A percentile compares a stretch with the other conserved stretches of the same genome.
Evolutionary conservation across 1,284 basidiomycete species (phyloP).

Genomic region (Malassezia japonica): DNA sequence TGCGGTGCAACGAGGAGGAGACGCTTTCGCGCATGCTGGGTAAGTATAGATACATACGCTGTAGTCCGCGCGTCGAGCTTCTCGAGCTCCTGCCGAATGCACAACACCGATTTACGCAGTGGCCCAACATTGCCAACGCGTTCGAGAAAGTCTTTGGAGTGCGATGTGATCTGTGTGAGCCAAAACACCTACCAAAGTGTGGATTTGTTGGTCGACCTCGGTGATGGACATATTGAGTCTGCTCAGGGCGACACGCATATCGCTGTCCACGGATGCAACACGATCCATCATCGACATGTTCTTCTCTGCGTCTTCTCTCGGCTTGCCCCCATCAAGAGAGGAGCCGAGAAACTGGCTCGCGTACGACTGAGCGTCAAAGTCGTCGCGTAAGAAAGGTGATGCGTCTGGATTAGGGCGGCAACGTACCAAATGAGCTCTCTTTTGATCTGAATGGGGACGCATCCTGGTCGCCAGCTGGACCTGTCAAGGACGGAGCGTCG

Average conservation of each 20-base stretch:
- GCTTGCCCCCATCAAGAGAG: not conserved
- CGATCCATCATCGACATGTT: not conserved
- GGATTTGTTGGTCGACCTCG: slow-evolving; percentile 14
- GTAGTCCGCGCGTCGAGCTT: not conserved
- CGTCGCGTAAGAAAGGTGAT: slow-evolving; percentile 1
- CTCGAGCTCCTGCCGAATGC: not conserved
- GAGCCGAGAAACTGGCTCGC: slow-evolving; percentile 10
- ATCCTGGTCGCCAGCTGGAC: too few relatives aligned
- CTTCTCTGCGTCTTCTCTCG: not conserved
- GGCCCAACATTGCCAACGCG: not conserved
- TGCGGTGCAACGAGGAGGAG: not conserved
- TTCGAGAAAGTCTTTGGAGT: slow-evolving; percentile 2
- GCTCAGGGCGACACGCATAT: slow-evolving; percentile 13
- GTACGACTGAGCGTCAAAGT: slow-evolving; percentile 11
- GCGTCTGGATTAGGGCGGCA: not conserved
- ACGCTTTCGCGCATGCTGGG: slow-evolving; percentile 6
- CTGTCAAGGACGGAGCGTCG: too few relatives aligned
- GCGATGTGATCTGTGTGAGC: not conserved
- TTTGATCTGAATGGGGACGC: not conserved
- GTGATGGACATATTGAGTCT: slow-evolving; percentile 10
- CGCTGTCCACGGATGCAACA: slow-evolving; percentile 1
- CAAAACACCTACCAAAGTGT: slow-evolving; percentile 3
- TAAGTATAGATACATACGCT: not conserved
- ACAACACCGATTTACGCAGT: not conserved
- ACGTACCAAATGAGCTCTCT: not conserved